These are phyloP conservation scores for Colletotrichum caudatum DNA, from an alignment of 2,329 filamentous ascomycete species.

Conservation along the genomic window DNA sequence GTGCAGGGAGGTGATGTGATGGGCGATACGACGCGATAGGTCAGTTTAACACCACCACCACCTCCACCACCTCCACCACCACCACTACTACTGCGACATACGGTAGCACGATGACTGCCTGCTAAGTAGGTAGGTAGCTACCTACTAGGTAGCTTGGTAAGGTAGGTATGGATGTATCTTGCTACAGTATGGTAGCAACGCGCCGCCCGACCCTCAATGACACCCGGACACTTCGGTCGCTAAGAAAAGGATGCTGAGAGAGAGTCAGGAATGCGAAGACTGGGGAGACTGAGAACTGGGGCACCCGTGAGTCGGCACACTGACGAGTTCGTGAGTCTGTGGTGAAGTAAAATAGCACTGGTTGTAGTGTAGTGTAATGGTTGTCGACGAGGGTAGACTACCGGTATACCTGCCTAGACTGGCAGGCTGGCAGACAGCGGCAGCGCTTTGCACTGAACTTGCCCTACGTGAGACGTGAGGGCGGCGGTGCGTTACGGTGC, in stretches of 20 bases:
- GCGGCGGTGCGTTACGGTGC: neutral
- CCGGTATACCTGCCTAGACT: too few relatives aligned
- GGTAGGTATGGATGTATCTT: too few relatives aligned
- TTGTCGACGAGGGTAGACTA: neutral
- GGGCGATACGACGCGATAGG: constrained; percentile 13
- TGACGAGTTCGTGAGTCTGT: neutral
- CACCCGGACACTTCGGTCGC: constrained; percentile 26
- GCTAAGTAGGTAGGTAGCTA: neutral
- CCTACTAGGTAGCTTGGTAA: too few relatives aligned
- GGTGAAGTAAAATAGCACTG: neutral
- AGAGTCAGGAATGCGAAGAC: constrained; percentile 22
- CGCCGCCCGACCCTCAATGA: constrained; percentile 23
- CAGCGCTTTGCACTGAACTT: constrained; percentile 25
- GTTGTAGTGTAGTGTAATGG: neutral
- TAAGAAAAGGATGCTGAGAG: neutral
- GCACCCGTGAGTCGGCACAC: neutral
- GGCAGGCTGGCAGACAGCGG: constrained; percentile 21
- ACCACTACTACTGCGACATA: neutral
- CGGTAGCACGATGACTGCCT: neutral
- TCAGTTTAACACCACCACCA: neutral
- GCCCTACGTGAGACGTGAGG: neutral
- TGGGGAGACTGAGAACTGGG: neutral
- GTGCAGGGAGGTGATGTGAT: neutral
- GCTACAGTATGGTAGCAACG: neutral
- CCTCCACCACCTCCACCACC: neutral